Conservation (phyloP, 2,329 filamentous ascomycete species). For the Penicillium sp. region DNA sequence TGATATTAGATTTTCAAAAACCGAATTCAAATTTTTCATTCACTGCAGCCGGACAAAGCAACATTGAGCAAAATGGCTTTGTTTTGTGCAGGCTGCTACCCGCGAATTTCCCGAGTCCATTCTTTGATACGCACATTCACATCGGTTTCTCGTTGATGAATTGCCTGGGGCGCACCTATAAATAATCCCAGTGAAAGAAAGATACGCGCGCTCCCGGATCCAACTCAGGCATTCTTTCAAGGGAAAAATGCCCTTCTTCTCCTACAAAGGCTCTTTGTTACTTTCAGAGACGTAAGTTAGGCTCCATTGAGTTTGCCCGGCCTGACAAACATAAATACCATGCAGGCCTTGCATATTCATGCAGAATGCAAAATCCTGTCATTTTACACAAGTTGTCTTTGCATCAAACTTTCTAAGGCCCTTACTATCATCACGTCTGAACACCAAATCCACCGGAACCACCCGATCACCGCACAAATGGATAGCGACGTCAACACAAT, state of each 20-base stretch:
- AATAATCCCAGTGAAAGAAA: neutral
- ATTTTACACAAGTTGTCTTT: neutral
- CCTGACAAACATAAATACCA: neutral
- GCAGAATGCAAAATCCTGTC: neutral
- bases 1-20: neutral
- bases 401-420: neutral
- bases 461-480: neutral
- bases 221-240: neutral
- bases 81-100: too few relatives aligned
- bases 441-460: neutral
- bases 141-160: neutral
- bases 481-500: neutral
- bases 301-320: too few relatives aligned
- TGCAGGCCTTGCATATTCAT: neutral
- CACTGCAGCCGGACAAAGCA: neutral
- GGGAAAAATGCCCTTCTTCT: neutral
- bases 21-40: neutral
- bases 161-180: too few relatives aligned
- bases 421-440: neutral
- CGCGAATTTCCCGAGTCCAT: neutral
- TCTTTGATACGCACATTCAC: neutral
- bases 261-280: neutral
- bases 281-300: neutral
- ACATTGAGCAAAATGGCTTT: neutral
- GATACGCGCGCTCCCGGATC: neutral